Base-by-base conservation (phyloP, 768 basidiomycete genomes). In the Psilocybe azurescens region DNA sequence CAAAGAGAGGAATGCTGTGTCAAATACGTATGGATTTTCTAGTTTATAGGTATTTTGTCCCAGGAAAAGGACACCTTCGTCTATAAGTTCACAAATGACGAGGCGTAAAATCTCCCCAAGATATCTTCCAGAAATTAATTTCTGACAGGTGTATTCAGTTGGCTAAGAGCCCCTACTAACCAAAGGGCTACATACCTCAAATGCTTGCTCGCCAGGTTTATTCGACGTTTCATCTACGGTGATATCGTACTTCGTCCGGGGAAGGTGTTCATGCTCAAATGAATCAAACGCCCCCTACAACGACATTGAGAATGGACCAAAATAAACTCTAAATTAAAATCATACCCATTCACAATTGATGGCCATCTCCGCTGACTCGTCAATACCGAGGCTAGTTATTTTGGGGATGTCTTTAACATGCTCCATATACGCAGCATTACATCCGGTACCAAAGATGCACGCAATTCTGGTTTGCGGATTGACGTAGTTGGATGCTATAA, bases 21-120 rank as follows among this genome's bases (percentile, higher is more conserved):
- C 97, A 69, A 99, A 89, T 30, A 86, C 89, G 73, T 95, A 95
- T 18, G 95, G 87, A 66, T 86, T 93, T 77, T 99, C 96, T 41
- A 99, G 86, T 81, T 99, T 98, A 86, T 98, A 98, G 1, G 97
- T 97, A 74, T 97, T 94, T 77, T 99, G 97, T 28, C 97, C 96
- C 32, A 97, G 85, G 88, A 99, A 99, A 56, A 99, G 86, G 18
- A 96, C 92, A 76, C 97, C 97, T 67, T 95, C 91, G 72, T 97
- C 96, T 72, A 97, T 95, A 53, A 99, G 88, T 74, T 99, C 97
- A 72, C 90, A 93, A 61, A 99, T 85, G 67, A 98, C 90, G 30
- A 99, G 81, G n/a, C 97, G 90, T 67, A 98, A 83, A 68, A 99
- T 95, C 78, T 99, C 97, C 62, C 97, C 97, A 38, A 99, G 86